Conservation (phyloP, 768 basidiomycete species). For the Kockovaella imperatae region DNA sequence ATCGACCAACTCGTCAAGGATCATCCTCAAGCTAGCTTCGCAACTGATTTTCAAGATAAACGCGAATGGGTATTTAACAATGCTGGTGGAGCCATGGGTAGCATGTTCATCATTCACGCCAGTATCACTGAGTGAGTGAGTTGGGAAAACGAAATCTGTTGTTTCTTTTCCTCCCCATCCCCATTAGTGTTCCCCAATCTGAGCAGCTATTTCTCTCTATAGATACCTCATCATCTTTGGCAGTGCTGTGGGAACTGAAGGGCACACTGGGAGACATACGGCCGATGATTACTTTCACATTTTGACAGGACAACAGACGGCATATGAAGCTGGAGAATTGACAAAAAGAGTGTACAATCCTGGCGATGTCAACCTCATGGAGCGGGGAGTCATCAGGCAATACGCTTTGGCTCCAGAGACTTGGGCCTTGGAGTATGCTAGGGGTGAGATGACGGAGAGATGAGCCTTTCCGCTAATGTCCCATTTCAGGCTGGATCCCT, state of each 20-base stretch:
- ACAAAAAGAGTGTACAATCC: conserved; percentile 75
- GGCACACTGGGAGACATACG: conserved; percentile 85
- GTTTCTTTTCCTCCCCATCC: background rate
- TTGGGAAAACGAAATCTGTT: conserved; percentile 33
- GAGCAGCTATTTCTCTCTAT: background rate
- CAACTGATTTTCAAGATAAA: conserved; percentile 42
- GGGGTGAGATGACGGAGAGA: conserved; percentile 53
- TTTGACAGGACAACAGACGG: conserved; percentile 88
- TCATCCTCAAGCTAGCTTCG: conserved; percentile 53
- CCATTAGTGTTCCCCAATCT: background rate
- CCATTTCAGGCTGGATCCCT: conserved; percentile 80
- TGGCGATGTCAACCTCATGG: conserved; percentile 77
- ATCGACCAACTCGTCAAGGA: conserved; percentile 66
- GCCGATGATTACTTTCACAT: conserved; percentile 99
- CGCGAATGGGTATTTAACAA: conserved; percentile 94
- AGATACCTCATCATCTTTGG: conserved; percentile 63
- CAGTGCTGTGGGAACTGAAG: conserved; percentile 92
- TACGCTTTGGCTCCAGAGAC: conserved; percentile 97
- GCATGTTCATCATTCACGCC: conserved; percentile 94
- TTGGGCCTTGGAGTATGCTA: conserved; percentile 89
- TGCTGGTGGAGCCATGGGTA: conserved; percentile 93
- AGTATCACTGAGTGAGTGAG: conserved; percentile 87
- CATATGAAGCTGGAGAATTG: conserved; percentile 70
- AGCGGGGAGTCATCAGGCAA: conserved; percentile 79
- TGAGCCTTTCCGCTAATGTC: background rate